A percentile compares a stretch with the other conserved stretches of the same genome.
These are phyloP conservation scores for Porogramme epimiltina DNA, from an alignment of 1,284 basidiomycete genomes.

Conservation along the genomic window DNA sequence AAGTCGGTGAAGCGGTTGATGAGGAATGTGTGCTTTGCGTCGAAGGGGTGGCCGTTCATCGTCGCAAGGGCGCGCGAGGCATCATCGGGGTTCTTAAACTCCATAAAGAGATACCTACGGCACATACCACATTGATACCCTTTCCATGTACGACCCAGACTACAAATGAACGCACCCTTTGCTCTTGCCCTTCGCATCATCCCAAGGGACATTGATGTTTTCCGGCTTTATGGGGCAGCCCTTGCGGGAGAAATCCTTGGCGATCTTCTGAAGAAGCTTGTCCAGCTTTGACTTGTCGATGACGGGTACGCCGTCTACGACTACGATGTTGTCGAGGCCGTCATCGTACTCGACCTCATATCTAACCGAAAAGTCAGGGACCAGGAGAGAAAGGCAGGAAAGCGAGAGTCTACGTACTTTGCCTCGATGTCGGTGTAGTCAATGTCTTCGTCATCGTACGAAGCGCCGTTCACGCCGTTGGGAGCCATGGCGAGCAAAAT, in stretches of 20 bases:
- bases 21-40: constrained; percentile 89
- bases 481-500: constrained; percentile 24
- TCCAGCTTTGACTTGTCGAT: constrained; percentile 84
- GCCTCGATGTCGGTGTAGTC: constrained; percentile 95
- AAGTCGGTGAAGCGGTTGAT: constrained; percentile 94
- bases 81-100: constrained; percentile 82
- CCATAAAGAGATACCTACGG: constrained; percentile 87
- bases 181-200: constrained; percentile 76
- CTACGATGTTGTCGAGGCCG: constrained; percentile 84
- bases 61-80: constrained; percentile 80
- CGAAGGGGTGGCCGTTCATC: constrained; percentile 89
- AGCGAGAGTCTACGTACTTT: constrained; percentile 63
- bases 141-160: neutral
- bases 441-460: constrained; percentile 65
- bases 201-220: constrained; percentile 85
- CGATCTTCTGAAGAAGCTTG: constrained; percentile 76
- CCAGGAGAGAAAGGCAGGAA: neutral
- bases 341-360: constrained; percentile 82
- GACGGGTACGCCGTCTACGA: constrained; percentile 85
- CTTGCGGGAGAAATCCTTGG: constrained; percentile 81
- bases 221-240: constrained; percentile 78
- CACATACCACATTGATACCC: neutral
- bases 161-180: constrained; percentile 76
- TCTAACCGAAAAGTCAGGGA: constrained; percentile 43
- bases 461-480: constrained; percentile 32